Evolutionary conservation across 2,329 filamentous ascomycete species (phyloP).

Genomic region (Fusarium veterinarium): DNA sequence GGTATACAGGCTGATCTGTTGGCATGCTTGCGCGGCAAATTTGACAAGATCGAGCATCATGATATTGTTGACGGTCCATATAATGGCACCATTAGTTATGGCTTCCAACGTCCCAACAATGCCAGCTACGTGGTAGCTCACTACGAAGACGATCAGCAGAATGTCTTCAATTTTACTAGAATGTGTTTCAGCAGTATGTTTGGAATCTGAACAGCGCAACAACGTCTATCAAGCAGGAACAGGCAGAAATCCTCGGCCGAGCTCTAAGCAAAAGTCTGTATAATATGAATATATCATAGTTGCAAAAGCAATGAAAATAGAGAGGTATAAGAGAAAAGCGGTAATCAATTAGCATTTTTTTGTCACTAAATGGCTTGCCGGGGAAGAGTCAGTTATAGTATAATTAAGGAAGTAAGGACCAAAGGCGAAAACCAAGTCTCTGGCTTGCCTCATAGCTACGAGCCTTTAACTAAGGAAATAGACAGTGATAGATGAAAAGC

Average conservation of each 20-base stretch:
- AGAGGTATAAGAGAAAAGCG: neutral
- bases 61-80: neutral
- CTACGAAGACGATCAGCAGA: neutral
- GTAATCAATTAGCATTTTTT: neutral
- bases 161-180: neutral
- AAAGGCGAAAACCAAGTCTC: neutral
- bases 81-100: neutral
- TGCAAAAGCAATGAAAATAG: neutral
- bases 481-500: neutral
- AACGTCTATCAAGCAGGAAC: neutral
- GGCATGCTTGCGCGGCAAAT: neutral
- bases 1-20: neutral
- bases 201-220: neutral
- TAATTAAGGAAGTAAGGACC: neutral
- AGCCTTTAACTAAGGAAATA: neutral
- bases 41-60: neutral
- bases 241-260: no score
- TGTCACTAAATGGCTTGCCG: neutral
- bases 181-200: constrained; percentile 13
- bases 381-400: neutral
- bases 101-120: neutral
- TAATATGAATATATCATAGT: no score
- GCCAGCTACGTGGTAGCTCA: neutral
- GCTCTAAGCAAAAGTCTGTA: neutral
- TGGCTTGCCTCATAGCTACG: neutral